phyloP scores from a whole-genome alignment of 1,284 basidiomycete genomes.

The Rhizoctonia solani region DNA sequence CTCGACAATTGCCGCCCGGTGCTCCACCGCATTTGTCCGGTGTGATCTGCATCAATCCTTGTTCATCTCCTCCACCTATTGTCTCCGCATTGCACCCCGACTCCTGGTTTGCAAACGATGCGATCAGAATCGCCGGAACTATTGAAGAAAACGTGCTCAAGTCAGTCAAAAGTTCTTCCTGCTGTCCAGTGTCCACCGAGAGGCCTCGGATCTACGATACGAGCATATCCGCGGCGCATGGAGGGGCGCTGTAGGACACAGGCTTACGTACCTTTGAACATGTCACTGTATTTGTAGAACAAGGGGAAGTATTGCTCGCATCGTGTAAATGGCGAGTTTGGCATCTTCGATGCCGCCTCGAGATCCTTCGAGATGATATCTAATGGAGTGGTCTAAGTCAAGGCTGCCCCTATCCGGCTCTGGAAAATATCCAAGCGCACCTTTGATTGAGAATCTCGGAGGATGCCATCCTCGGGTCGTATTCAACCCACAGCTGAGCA shows the following conservation, averaged over 20 bases:
- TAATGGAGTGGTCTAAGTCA: background rate
- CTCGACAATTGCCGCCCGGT: constrained; percentile 65
- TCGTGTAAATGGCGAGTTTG: constrained; percentile 62
- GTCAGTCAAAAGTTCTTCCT: no score
- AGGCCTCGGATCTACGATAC: no score
- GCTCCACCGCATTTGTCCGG: constrained; percentile 74
- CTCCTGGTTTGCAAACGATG: constrained; percentile 85
- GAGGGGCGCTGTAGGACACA: no score
- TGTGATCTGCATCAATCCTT: constrained; percentile 84
- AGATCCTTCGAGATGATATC: constrained; percentile 57
- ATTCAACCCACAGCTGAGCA: constrained; percentile 78
- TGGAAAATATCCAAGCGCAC: background rate
- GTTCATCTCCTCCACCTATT: constrained; percentile 76
- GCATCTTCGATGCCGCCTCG: constrained; percentile 53
- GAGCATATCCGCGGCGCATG: no score
- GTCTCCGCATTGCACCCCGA: constrained; percentile 70
- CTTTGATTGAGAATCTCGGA: constrained; percentile 57
- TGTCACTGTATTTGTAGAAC: constrained; percentile 66
- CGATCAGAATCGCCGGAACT: constrained; percentile 75
- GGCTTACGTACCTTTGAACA: constrained; percentile 53
- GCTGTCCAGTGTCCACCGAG: no score
- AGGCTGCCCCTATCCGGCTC: background rate
- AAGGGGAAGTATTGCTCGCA: constrained; percentile 60
- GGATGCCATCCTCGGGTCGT: constrained; percentile 59
- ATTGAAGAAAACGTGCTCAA: background rate